These are phyloP conservation scores for Cicer pinnatifidum DNA, from an alignment of 306 rosid species.

Conservation along the genomic window DNA sequence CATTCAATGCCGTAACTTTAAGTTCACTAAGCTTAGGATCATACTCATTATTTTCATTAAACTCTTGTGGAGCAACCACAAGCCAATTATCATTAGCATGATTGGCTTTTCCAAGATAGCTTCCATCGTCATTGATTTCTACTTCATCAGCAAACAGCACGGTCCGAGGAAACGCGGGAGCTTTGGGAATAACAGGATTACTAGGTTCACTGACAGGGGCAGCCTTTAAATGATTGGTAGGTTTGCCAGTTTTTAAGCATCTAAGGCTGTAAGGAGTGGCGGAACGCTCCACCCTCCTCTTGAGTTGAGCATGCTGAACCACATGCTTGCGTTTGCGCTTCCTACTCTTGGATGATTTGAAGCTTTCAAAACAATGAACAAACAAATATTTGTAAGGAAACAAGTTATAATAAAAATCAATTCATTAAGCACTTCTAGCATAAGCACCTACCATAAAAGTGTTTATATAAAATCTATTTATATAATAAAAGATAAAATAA, in stretches of 20 bases:
- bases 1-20: slow-evolving; percentile 54
- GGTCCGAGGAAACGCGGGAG: slow-evolving; percentile 54
- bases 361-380: slow-evolving; percentile 56
- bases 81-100: slow-evolving; percentile 46
- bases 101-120: slow-evolving; percentile 38
- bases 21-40: slow-evolving; percentile 89
- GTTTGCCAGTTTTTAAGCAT: slow-evolving; percentile 47
- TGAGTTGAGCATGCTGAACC: slow-evolving; percentile 57
- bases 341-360: slow-evolving; percentile 57
- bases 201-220: slow-evolving; percentile 46
- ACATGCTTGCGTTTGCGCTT: slow-evolving; percentile 69
- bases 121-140: slow-evolving; percentile 47
- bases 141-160: slow-evolving; percentile 49
- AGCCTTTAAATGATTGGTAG: slow-evolving; percentile 51
- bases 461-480: too few relatives aligned
- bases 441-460: too few relatives aligned
- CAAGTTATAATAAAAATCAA: neutral
- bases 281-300: slow-evolving; percentile 74
- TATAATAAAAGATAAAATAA: too few relatives aligned
- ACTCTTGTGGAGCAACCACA: slow-evolving; percentile 37
- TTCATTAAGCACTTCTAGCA: neutral
- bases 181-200: slow-evolving; percentile 36
- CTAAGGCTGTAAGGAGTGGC: slow-evolving; percentile 57
- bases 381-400: slow-evolving; percentile 24
- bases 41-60: slow-evolving; percentile 48